A percentile compares a stretch with the other conserved stretches of the same genome.
Conservation (phyloP, 768 basidiomycete genomes). For the Amanita muscaria region DNA sequence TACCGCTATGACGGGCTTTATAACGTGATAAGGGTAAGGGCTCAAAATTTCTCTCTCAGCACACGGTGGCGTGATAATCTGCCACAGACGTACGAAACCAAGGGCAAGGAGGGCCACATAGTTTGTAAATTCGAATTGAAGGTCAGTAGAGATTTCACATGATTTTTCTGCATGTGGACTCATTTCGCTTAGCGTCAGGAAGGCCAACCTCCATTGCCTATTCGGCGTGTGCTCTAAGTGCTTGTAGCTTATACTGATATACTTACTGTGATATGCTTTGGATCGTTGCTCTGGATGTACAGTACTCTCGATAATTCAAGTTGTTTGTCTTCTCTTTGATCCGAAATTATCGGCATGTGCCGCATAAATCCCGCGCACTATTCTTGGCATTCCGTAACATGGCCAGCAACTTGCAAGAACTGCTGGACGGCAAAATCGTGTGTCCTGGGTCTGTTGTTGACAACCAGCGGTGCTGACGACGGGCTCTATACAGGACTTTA, state of each 20-base stretch:
- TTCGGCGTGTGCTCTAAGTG: too few species aligned
- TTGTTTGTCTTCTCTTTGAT: background rate
- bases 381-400: too few species aligned
- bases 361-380: too few species aligned
- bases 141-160: conserved; percentile 12
- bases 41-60: background rate
- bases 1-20: conserved; percentile 39
- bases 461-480: background rate
- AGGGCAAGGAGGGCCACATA: conserved; percentile 20
- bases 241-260: too few species aligned
- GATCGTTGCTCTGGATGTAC: too few species aligned
- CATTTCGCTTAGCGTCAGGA: conserved; percentile 10
- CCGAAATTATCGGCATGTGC: conserved; percentile 1
- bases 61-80: background rate
- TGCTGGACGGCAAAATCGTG: conserved; percentile 13
- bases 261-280: too few species aligned
- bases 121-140: conserved; percentile 24
- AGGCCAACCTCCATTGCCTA: conserved; percentile 10
- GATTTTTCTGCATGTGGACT: background rate
- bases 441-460: conserved; percentile 3
- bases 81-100: conserved; percentile 20
- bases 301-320: background rate
- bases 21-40: conserved; percentile 23
- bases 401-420: conserved; percentile 9
- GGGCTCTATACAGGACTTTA: conserved; percentile 41